Conservation (phyloP, 176 grass and related monocot genomes). For the Neostapfia colusana region DNA sequence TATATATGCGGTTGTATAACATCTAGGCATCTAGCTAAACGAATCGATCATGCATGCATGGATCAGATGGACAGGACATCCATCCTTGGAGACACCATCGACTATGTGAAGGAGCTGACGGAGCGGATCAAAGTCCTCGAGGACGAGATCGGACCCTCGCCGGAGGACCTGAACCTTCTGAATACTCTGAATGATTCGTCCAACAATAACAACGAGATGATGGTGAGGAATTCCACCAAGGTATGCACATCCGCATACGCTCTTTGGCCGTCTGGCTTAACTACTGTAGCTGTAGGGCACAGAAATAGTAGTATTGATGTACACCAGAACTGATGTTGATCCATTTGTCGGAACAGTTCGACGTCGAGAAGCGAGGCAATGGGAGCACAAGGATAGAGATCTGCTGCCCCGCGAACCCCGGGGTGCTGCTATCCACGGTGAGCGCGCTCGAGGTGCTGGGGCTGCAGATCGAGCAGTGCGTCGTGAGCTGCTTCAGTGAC, state of each 20-base stretch:
- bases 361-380: conserved; percentile 56
- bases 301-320: background rate
- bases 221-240: conserved; percentile 65
- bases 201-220: conserved; percentile 45
- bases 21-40: too few species aligned
- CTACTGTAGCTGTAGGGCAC: background rate
- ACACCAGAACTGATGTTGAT: conserved; percentile 15
- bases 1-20: background rate
- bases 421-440: conserved; percentile 60
- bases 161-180: conserved; percentile 49
- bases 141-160: conserved; percentile 45
- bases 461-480: conserved; percentile 75
- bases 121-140: conserved; percentile 66
- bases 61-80: conserved; percentile 78
- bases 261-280: background rate
- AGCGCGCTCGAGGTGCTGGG: conserved; percentile 59
- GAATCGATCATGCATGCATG: background rate
- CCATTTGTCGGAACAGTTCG: conserved; percentile 43
- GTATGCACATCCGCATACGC: conserved; percentile 23
- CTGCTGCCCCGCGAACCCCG: conserved; percentile 62
- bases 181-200: conserved; percentile 41
- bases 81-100: conserved; percentile 82
- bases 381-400: conserved; percentile 67
- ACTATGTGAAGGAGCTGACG: conserved; percentile 77
- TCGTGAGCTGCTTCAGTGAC: conserved; percentile 77